Evolutionary conservation across 2,329 filamentous ascomycete species (phyloP).

Genomic region (Herpotrichia juniperi): DNA sequence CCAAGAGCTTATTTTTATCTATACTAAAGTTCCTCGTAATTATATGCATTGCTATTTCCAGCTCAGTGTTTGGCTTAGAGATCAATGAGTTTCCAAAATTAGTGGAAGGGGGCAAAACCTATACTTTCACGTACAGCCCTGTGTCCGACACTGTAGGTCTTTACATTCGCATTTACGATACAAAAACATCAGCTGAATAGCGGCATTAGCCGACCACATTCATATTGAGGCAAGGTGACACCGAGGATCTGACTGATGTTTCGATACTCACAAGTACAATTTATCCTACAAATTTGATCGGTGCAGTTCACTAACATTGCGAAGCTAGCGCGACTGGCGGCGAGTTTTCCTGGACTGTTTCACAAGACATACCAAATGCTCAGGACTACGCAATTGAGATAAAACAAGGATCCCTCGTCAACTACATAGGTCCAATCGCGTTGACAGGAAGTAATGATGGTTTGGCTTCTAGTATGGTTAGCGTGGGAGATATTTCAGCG

Average conservation of each 20-base stretch:
- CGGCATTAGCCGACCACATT: conserved; percentile 64
- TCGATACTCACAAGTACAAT: conserved; percentile 55
- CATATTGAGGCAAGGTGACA: conserved; percentile 59
- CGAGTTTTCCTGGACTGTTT: conserved; percentile 59
- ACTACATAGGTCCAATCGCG: conserved; percentile 62
- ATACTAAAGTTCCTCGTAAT: too few species aligned
- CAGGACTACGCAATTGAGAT: conserved; percentile 66
- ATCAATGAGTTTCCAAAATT: too few species aligned
- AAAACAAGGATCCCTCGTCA: conserved; percentile 55
- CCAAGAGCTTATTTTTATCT: too few species aligned
- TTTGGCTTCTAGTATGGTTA: too few species aligned
- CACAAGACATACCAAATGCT: conserved; percentile 49
- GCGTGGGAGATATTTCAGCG: too few species aligned
- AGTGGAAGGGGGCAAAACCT: too few species aligned
- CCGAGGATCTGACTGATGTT: conserved; percentile 58
- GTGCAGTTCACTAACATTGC: neutral
- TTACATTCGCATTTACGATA: too few species aligned
- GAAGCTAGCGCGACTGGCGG: conserved; percentile 52
- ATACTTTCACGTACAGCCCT: too few species aligned
- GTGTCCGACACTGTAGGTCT: too few species aligned
- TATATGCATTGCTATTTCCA: too few species aligned
- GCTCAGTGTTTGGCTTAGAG: too few species aligned
- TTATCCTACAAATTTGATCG: neutral
- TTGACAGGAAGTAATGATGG: conserved; percentile 21
- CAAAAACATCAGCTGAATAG: too few species aligned